Evolutionary conservation across 495 filamentous ascomycete genomes (phyloP).

Genomic region (Penicillium canescens): DNA sequence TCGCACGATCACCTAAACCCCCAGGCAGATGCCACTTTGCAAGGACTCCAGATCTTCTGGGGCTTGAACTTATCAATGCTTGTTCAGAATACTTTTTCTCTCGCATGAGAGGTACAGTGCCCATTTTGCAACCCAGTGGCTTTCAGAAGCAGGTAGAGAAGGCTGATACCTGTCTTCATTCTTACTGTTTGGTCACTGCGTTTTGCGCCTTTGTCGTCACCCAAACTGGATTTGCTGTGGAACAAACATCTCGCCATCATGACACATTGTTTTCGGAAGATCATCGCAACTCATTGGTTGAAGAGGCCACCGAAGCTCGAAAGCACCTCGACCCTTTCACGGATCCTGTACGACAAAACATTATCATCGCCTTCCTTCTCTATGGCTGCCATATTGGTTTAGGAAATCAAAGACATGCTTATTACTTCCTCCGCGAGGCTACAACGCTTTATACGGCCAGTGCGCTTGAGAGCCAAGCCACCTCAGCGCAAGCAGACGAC

Average conservation of each 20-base stretch:
- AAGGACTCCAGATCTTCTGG: constrained; percentile 53
- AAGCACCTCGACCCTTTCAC: constrained; percentile 69
- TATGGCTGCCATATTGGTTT: constrained; percentile 70
- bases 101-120: constrained; percentile 73
- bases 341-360: constrained; percentile 57
- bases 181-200: constrained; percentile 72
- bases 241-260: constrained; percentile 25
- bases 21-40: constrained; percentile 2
- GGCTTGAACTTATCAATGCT: constrained; percentile 59
- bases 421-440: constrained; percentile 71
- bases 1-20: constrained; percentile 36
- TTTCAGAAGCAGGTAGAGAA: constrained; percentile 58
- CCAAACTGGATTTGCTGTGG: constrained; percentile 40
- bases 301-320: constrained; percentile 68
- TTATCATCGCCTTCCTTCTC: constrained; percentile 71
- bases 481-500: constrained; percentile 25
- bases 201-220: constrained; percentile 79
- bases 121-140: constrained; percentile 64
- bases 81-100: constrained; percentile 77
- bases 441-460: constrained; percentile 57
- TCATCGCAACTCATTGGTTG: constrained; percentile 55
- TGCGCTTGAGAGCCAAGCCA: constrained; percentile 33
- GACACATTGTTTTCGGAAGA: constrained; percentile 25
- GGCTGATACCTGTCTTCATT: constrained; percentile 63
- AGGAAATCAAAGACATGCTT: constrained; percentile 71